phyloP scores from a whole-genome alignment of 2,329 filamentous ascomycete species.

The Xylariaceae sp. region DNA sequence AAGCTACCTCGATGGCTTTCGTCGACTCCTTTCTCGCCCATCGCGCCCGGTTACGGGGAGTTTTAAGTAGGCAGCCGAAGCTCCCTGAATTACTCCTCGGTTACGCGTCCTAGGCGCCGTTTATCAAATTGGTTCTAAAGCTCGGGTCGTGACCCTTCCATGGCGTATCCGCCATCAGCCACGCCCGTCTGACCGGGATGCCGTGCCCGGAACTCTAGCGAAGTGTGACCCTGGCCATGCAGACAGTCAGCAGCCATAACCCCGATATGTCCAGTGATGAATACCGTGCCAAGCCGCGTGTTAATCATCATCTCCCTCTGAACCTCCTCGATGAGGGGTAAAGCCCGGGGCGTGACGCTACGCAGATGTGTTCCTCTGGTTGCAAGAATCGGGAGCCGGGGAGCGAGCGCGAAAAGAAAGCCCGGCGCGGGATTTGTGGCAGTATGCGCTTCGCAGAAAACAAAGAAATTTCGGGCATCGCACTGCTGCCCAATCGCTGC shows the following conservation, averaged over 20 bases:
- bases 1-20: not conserved
- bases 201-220: slow-evolving; percentile 6
- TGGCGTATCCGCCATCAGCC: slow-evolving; percentile 7
- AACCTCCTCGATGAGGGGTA: slow-evolving; percentile 50
- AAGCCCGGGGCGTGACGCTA: slow-evolving; percentile 51
- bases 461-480: not conserved
- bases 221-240: not conserved
- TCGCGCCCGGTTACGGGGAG: not conserved
- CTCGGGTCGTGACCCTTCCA: not conserved
- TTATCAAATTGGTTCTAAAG: not conserved
- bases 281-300: slow-evolving; percentile 44
- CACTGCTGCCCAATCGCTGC: slow-evolving; percentile 52
- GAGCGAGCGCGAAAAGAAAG: slow-evolving; percentile 18
- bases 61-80: not conserved
- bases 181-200: slow-evolving; percentile 5
- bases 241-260: slow-evolving; percentile 30
- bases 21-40: not conserved
- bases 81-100: slow-evolving; percentile 35
- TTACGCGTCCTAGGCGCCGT: slow-evolving; percentile 33
- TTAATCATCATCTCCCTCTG: slow-evolving; percentile 41
- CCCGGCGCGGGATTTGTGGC: too few species aligned
- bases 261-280: slow-evolving; percentile 42
- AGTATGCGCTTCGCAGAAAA: too few species aligned
- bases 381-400: slow-evolving; percentile 54
- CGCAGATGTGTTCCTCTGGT: slow-evolving; percentile 54